Base-by-base conservation (phyloP, 257 asterid species). In the Solanum microdontum region DNA sequence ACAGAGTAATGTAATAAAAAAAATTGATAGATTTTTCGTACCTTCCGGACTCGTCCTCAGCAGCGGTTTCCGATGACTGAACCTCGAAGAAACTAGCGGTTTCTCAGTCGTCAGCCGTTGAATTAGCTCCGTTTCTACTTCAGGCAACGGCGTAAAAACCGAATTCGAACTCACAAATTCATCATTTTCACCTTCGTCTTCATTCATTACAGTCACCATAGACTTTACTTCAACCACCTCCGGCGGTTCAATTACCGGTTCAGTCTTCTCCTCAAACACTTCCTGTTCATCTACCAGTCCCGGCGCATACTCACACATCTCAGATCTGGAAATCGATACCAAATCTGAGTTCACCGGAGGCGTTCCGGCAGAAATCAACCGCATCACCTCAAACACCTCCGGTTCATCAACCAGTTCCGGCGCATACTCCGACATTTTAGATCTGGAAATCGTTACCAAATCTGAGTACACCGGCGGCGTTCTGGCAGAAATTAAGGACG, bases 21-120 rank as follows among this genome's bases (percentile, higher is more conserved):
- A 45, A 13, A 48, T 48, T 62, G 70, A 5, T 6, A 40, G 36
- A 13, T 68, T 55, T 17, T 55, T 60, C 51, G 33, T 91, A 95
- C 98, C 98, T 94, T 92, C 93, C 3, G 93, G 92, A 86, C 12
- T 85, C 86, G 87, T 40, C 87, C 89, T 88, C 87, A 51, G 72
- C 3, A 70, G 64, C 73, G 92, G 94, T 86, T 90, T 94, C 88
- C 93, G 89, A 84, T 91, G 91, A 11, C 88, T 90, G 75, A 91
- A 93, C 13, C 94, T 87, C 4, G 98, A 91, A 14, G 95, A 84
- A 84, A 86, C 92, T 75, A 90, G 90, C 37, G 94, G 94, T 75
- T 93, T 93, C 90, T 93, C 95, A 83, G 91, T 87, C 21, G 39
- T 92, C 83, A 91, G 91, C 32, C 64, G 51, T 2, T 83, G 88